These are phyloP conservation scores for Podospora pseudocomata DNA, from an alignment of 495 filamentous ascomycete species.

Conservation along the genomic window DNA sequence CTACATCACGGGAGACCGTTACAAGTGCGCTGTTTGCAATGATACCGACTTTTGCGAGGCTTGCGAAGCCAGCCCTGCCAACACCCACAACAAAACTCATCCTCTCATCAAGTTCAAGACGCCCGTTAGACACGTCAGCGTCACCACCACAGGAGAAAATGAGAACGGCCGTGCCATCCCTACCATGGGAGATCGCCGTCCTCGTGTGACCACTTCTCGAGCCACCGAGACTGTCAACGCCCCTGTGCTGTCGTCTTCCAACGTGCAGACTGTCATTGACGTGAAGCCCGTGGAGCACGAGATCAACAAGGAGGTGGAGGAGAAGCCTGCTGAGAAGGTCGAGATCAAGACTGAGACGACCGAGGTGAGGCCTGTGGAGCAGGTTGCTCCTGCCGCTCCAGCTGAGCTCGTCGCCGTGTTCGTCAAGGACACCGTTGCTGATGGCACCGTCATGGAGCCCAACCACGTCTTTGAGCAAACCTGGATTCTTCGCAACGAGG, in stretches of 20 bases:
- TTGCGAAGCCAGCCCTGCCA: slow-evolving; percentile 83
- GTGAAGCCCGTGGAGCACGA: slow-evolving; percentile 55
- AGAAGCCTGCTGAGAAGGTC: slow-evolving; percentile 23
- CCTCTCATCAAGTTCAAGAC: slow-evolving; percentile 97
- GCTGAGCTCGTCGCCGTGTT: slow-evolving; percentile 66
- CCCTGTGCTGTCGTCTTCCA: slow-evolving; percentile 56
- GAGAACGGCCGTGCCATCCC: slow-evolving; percentile 56
- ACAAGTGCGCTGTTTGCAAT: slow-evolving; percentile 96
- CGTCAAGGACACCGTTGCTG: slow-evolving; percentile 69
- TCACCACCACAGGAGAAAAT: slow-evolving; percentile 78
- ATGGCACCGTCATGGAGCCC: slow-evolving; percentile 68
- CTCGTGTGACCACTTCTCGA: slow-evolving; percentile 37
- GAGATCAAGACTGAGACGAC: slow-evolving; percentile 28
- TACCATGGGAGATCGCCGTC: slow-evolving; percentile 63
- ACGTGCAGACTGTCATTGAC: slow-evolving; percentile 70
- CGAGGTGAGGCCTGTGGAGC: slow-evolving; percentile 16
- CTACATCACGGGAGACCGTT: slow-evolving; percentile 83
- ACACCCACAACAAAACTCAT: slow-evolving; percentile 88
- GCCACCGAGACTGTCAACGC: slow-evolving; percentile 51
- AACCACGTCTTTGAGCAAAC: slow-evolving; percentile 77
- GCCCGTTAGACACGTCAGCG: slow-evolving; percentile 80
- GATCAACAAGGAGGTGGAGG: slow-evolving; percentile 28
- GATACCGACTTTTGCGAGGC: slow-evolving; percentile 94
- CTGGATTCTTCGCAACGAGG: slow-evolving; percentile 88
- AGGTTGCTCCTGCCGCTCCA: slow-evolving; percentile 18